phyloP scores from a whole-genome alignment of 2,329 filamentous ascomycete species.

The Meredithiella fracta region DNA sequence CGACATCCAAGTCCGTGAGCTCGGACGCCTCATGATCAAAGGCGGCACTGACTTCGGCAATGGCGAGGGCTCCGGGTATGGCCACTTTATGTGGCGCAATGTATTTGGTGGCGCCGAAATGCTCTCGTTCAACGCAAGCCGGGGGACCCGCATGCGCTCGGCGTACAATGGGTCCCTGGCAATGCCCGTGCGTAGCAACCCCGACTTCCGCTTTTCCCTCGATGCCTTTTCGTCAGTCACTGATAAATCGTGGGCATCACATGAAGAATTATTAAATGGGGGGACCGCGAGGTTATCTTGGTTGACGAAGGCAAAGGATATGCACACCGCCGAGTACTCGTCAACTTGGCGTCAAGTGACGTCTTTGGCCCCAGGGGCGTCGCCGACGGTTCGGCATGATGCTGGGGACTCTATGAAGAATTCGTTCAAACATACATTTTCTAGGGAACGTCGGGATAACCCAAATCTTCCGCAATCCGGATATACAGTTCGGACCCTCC shows the following conservation, averaged over 20 bases:
- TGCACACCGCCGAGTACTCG: constrained; percentile 65
- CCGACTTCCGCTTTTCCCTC: constrained; percentile 60
- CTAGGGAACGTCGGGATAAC: constrained; percentile 66
- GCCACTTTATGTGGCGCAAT: constrained; percentile 75
- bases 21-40: constrained; percentile 71
- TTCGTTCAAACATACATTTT: constrained; percentile 66
- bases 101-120: constrained; percentile 88
- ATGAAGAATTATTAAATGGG: constrained; percentile 76
- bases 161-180: constrained; percentile 79
- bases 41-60: constrained; percentile 91
- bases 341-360: constrained; percentile 82
- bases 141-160: constrained; percentile 79
- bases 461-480: constrained; percentile 70
- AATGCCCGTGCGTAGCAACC: constrained; percentile 68
- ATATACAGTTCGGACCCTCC: constrained; percentile 59
- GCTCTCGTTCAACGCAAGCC: constrained; percentile 68
- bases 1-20: constrained; percentile 67
- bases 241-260: constrained; percentile 81
- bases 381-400: constrained; percentile 64
- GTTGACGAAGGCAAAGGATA: constrained; percentile 46
- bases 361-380: constrained; percentile 56
- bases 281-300: constrained; percentile 63
- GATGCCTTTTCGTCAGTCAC: constrained; percentile 72
- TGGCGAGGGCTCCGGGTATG: constrained; percentile 83
- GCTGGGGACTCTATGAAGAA: constrained; percentile 87